These are phyloP conservation scores for Leonotis leonurus DNA, from an alignment of 257 asterid species.

Conservation along the genomic window DNA sequence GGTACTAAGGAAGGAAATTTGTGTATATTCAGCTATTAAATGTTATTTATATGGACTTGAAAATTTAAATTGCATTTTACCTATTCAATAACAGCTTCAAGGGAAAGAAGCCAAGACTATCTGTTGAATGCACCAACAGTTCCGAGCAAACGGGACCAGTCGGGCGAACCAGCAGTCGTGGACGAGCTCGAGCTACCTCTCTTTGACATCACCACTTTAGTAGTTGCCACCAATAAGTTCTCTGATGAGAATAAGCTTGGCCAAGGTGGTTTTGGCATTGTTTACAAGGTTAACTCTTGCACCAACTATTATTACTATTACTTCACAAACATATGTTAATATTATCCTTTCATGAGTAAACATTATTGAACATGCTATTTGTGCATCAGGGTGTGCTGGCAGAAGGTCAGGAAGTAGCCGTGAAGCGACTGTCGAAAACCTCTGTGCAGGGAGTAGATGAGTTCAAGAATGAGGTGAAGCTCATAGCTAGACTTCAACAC, in stretches of 20 bases:
- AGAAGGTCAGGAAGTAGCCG: slow-evolving; percentile 64
- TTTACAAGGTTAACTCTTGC: slow-evolving; percentile 53
- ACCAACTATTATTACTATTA: too few species aligned
- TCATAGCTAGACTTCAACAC: slow-evolving; percentile 69
- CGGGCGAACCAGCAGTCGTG: slow-evolving; percentile 37
- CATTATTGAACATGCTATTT: not conserved
- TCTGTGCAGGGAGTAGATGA: slow-evolving; percentile 69
- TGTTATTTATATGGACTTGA: too few species aligned
- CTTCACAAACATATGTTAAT: too few species aligned
- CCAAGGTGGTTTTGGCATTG: slow-evolving; percentile 84
- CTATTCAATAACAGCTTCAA: slow-evolving; percentile 30
- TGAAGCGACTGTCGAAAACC: slow-evolving; percentile 58
- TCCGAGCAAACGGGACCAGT: slow-evolving; percentile 44
- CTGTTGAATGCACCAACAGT: slow-evolving; percentile 36
- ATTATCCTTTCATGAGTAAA: not conserved
- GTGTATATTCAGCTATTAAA: too few species aligned
- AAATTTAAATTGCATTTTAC: not conserved
- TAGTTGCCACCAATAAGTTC: slow-evolving; percentile 52
- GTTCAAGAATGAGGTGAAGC: slow-evolving; percentile 62
- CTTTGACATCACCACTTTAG: slow-evolving; percentile 39
- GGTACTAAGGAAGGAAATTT: slow-evolving; percentile 8
- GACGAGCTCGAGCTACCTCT: slow-evolving; percentile 65
- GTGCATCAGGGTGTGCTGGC: slow-evolving; percentile 35
- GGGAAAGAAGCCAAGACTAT: slow-evolving; percentile 63
- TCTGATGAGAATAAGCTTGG: slow-evolving; percentile 60